Evolutionary conservation across 208 protist genomes (phyloP).

Genomic region (Borovskyia barvae): DNA sequence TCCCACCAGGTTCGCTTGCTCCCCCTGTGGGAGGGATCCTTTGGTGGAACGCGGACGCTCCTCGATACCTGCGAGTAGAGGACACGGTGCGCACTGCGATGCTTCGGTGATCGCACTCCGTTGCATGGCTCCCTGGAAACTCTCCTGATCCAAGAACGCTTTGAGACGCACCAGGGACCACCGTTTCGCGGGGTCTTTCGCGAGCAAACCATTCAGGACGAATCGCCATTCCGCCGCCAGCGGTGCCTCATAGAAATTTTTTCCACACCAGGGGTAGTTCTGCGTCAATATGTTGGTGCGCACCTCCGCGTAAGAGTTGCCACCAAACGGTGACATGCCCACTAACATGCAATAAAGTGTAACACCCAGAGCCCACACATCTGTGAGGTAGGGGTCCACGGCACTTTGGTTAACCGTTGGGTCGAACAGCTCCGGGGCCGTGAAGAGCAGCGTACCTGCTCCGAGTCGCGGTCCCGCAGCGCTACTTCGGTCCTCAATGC

Average conservation of each 20-base stretch:
- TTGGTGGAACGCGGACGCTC: too few species aligned
- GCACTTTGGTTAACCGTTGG: not conserved
- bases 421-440: constrained; percentile 64
- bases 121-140: constrained; percentile 31
- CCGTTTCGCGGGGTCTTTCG: constrained; percentile 59
- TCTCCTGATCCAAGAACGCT: constrained; percentile 36
- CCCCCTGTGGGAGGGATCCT: too few species aligned
- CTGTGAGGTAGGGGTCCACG: constrained; percentile 55
- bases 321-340: constrained; percentile 66
- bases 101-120: constrained; percentile 4
- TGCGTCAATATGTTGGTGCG: constrained; percentile 32
- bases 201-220: constrained; percentile 67
- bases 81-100: too few species aligned
- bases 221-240: constrained; percentile 42
- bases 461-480: constrained; percentile 22
- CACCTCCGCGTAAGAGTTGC: constrained; percentile 42
- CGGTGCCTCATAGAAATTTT: constrained; percentile 20
- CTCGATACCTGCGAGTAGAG: too few species aligned
- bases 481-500: not conserved
- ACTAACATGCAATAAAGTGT: constrained; percentile 83
- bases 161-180: constrained; percentile 64
- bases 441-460: constrained; percentile 69
- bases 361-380: constrained; percentile 82
- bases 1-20: too few species aligned
- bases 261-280: constrained; percentile 42